Evolutionary conservation across 176 grass and related monocot species (phyloP).

Genomic region (Eragrostis curvula): DNA sequence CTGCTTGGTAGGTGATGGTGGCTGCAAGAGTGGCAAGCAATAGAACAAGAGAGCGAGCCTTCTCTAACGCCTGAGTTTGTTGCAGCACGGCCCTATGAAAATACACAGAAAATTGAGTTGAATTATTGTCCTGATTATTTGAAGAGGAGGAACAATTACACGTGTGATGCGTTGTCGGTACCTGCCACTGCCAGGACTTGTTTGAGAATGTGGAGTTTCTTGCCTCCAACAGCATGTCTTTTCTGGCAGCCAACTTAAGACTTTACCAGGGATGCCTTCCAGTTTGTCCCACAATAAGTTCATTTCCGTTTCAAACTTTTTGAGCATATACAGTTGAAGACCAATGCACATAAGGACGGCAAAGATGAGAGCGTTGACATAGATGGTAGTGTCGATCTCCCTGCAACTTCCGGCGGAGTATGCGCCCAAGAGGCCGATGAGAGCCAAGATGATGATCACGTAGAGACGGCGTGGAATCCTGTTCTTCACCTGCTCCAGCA

Average conservation of each 20-base stretch:
- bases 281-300: too few relatives aligned
- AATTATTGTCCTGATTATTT: too few relatives aligned
- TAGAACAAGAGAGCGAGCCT: not conserved
- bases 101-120: not conserved
- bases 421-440: constrained; percentile 8
- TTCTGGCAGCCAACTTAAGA: too few relatives aligned
- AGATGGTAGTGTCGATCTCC: not conserved
- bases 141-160: not conserved
- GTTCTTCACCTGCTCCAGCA: too few relatives aligned
- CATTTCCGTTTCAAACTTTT: too few relatives aligned
- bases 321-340: not conserved
- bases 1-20: constrained; percentile 37
- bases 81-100: not conserved
- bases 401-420: not conserved
- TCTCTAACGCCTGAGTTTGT: not conserved
- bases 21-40: constrained; percentile 6
- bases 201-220: not conserved
- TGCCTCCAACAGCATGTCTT: not conserved
- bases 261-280: too few relatives aligned
- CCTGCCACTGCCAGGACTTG: not conserved
- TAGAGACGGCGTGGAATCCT: not conserved
- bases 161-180: too few relatives aligned
- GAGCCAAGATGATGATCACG: not conserved
- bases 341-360: not conserved
- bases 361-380: not conserved